Evolutionary conservation across 495 filamentous ascomycete species (phyloP).

Genomic region (Aspergillus mulundensis): DNA sequence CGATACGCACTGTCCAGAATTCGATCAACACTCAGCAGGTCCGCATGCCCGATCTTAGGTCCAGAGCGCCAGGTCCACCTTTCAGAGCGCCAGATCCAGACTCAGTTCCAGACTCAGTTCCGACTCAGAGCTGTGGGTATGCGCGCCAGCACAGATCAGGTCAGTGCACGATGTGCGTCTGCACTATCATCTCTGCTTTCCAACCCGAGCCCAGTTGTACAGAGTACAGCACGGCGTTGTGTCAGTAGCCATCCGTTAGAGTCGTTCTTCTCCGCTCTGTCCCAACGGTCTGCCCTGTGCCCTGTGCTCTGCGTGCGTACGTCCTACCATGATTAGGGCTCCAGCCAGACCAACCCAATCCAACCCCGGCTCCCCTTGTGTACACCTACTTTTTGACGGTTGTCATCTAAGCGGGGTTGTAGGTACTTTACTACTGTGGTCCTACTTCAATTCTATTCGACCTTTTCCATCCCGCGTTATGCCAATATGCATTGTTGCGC

Average conservation of each 20-base stretch:
- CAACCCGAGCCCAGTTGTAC: not conserved
- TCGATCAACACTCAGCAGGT: not conserved
- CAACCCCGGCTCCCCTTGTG: not conserved
- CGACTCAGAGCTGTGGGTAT: not conserved
- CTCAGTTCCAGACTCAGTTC: not conserved
- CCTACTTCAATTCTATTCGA: not conserved
- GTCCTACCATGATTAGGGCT: not conserved
- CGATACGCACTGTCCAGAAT: constrained; percentile 1
- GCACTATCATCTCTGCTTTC: not conserved
- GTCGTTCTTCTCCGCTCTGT: no score
- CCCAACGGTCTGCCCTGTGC: not conserved
- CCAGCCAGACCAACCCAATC: not conserved
- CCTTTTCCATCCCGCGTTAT: not conserved
- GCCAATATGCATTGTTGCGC: not conserved
- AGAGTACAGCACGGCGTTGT: not conserved
- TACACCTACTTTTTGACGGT: not conserved
- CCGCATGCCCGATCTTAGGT: no score
- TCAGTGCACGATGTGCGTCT: not conserved
- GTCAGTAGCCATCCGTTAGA: not conserved
- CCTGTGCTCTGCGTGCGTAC: not conserved
- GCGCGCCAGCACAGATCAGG: not conserved
- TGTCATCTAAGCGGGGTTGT: not conserved
- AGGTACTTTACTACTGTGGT: not conserved
- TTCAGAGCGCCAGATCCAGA: no score
- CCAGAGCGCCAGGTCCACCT: not conserved